Evolutionary conservation across 225 moss, liverwort and hornwort species (phyloP).

Genomic region (Pleurozium schreberi): DNA sequence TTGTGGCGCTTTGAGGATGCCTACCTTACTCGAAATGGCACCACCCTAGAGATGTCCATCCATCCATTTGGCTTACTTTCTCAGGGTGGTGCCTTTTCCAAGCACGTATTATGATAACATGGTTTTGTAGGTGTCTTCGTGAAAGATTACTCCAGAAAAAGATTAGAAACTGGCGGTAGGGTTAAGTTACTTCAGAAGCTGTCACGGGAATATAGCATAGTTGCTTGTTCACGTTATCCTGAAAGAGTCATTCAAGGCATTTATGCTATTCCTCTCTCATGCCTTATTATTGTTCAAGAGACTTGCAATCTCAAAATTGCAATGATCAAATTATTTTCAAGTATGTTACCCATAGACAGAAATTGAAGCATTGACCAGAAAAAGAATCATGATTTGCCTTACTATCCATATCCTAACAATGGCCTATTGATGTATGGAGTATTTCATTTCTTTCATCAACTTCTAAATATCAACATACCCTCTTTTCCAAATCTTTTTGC

Average conservation of each 20-base stretch:
- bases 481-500: background rate
- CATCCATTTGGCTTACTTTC: background rate
- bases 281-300: background rate
- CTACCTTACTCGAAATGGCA: slow-evolving; percentile 10
- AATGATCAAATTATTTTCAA: background rate
- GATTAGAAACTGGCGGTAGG: background rate
- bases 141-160: background rate
- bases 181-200: background rate
- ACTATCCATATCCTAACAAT: too few species aligned
- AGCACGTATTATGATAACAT: slow-evolving; percentile 6
- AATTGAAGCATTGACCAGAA: background rate
- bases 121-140: background rate
- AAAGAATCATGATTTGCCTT: background rate
- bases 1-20: too few species aligned
- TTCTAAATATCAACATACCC: background rate
- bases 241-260: background rate
- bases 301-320: background rate
- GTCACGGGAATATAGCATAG: background rate
- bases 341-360: background rate
- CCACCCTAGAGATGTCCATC: background rate
- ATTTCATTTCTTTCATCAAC: background rate
- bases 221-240: background rate
- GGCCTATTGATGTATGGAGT: too few species aligned
- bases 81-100: slow-evolving; percentile 17
- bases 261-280: background rate